These are phyloP conservation scores for Elsinoe perseae DNA, from an alignment of 2,329 filamentous ascomycete species.

Conservation along the genomic window DNA sequence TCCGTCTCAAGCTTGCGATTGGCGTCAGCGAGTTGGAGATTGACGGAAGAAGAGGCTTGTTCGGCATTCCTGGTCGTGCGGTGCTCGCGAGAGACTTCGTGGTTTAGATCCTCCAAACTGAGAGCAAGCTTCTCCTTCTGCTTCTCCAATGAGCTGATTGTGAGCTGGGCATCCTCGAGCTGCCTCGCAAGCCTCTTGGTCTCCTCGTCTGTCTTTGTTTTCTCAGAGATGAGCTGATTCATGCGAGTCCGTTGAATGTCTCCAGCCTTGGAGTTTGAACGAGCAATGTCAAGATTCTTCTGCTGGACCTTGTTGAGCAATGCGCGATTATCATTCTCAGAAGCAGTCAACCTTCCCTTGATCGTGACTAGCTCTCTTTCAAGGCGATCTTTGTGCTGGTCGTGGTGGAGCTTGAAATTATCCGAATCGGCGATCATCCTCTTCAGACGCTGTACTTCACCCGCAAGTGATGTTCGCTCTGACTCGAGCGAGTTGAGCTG, in stretches of 20 bases:
- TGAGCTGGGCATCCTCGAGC: constrained; percentile 75
- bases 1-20: constrained; percentile 89
- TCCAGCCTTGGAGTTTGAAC: constrained; percentile 75
- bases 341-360: constrained; percentile 80
- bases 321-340: constrained; percentile 91
- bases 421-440: constrained; percentile 83
- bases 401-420: constrained; percentile 79
- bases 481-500: constrained; percentile 71
- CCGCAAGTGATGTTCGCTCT: constrained; percentile 67
- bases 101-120: constrained; percentile 82
- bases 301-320: constrained; percentile 97
- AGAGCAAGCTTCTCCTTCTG: constrained; percentile 88
- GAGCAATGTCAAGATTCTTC: constrained; percentile 91
- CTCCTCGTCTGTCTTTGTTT: constrained; percentile 72
- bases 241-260: constrained; percentile 76
- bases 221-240: constrained; percentile 70
- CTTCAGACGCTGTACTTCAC: constrained; percentile 76
- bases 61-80: constrained; percentile 86
- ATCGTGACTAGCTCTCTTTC: constrained; percentile 86
- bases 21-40: constrained; percentile 76
- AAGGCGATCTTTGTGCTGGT: constrained; percentile 87
- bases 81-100: constrained; percentile 82
- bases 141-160: constrained; percentile 79
- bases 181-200: constrained; percentile 74
- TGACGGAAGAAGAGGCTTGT: constrained; percentile 72